phyloP scores from a whole-genome alignment of 2,329 filamentous ascomycete species.

The Trichoderma guizhouense region DNA sequence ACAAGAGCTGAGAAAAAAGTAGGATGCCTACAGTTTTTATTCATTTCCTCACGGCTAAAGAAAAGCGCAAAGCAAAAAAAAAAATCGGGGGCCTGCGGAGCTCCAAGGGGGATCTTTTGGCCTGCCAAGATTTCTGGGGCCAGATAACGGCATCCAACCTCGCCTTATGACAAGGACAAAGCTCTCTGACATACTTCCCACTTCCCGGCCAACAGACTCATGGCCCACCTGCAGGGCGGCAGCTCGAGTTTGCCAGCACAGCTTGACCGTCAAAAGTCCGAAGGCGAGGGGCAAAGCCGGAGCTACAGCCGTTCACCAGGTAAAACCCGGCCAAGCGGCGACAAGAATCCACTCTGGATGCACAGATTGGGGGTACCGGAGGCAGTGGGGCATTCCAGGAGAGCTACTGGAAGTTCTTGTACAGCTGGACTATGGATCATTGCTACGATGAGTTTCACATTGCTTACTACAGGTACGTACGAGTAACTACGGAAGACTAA shows the following conservation, averaged over 20 bases:
- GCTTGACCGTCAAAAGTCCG: slow-evolving; percentile 3
- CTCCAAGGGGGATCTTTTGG: not conserved
- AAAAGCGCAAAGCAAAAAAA: not conserved
- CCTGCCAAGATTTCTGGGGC: slow-evolving; percentile 4
- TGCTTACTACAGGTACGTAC: not conserved
- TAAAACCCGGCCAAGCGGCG: slow-evolving; percentile 11
- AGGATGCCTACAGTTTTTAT: slow-evolving; percentile 6
- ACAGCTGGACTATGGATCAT: not conserved
- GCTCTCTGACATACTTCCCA: not conserved
- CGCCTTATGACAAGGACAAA: not conserved
- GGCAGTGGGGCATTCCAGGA: not conserved
- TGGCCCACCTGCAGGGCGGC: slow-evolving; percentile 4
- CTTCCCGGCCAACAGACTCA: not conserved
- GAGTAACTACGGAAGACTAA: not conserved
- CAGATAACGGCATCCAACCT: slow-evolving; percentile 9
- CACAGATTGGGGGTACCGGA: slow-evolving; percentile 2
- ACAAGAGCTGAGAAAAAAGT: not conserved
- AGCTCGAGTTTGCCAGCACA: slow-evolving; percentile 12
- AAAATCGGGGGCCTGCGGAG: slow-evolving; percentile 12
- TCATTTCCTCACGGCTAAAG: not conserved
- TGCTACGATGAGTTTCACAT: not conserved
- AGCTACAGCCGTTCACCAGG: not conserved
- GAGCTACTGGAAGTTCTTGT: not conserved
- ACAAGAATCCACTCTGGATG: not conserved
- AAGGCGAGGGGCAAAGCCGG: not conserved